These are phyloP conservation scores for Bjerkandera adusta DNA, from an alignment of 1,284 basidiomycete species.

Conservation along the genomic window DNA sequence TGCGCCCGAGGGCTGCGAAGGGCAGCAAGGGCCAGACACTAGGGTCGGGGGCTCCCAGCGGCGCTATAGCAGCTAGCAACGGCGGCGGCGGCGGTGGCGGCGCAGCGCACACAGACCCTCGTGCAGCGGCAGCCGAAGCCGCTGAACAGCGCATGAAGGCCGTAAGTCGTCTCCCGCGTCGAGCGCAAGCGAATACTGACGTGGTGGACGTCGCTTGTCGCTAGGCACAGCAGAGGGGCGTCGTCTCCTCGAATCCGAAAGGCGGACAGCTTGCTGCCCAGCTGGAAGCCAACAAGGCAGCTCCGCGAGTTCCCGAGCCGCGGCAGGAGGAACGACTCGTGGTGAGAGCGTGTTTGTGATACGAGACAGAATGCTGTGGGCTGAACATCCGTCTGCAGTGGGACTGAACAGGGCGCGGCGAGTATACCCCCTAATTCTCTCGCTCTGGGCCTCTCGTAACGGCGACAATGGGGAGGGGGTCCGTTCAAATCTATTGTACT, in stretches of 20 bases:
- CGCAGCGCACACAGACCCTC: conserved; percentile 38
- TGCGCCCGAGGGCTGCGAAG: not conserved
- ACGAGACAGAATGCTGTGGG: conserved; percentile 4
- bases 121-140: conserved; percentile 64
- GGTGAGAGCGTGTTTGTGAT: conserved; percentile 42
- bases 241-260: conserved; percentile 60
- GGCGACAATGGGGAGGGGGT: too few relatives aligned
- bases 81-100: too few relatives aligned
- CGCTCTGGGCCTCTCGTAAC: too few relatives aligned
- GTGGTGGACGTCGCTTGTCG: conserved; percentile 26
- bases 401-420: too few relatives aligned
- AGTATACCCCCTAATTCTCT: too few relatives aligned
- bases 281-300: conserved; percentile 46
- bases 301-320: conserved; percentile 45
- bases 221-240: conserved; percentile 56
- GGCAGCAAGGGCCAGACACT: conserved; percentile 6
- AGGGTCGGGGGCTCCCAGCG: too few relatives aligned
- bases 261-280: conserved; percentile 60
- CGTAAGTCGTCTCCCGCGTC: conserved; percentile 36
- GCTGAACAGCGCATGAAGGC: conserved; percentile 64
- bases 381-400: conserved; percentile 23
- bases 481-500: too few relatives aligned
- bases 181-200: conserved; percentile 13
- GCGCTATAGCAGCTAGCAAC: not conserved
- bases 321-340: conserved; percentile 59